Conservation (phyloP, 768 basidiomycete genomes). For the Strobilomyces dryophilus region DNA sequence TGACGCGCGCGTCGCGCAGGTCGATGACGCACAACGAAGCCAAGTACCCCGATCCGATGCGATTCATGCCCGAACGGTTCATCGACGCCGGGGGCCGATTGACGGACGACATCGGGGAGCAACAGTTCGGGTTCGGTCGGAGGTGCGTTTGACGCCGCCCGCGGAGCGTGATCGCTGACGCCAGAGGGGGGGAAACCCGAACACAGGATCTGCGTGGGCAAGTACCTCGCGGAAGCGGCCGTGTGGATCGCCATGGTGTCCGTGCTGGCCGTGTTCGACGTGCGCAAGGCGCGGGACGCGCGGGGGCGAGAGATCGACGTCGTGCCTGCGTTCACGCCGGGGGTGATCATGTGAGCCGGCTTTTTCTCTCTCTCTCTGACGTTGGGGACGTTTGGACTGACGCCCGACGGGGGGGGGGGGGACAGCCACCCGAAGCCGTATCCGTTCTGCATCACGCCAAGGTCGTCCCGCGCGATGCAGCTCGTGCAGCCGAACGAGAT, state of each 20-base stretch:
- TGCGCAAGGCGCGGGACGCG: constrained; percentile 29
- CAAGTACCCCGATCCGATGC: constrained; percentile 20
- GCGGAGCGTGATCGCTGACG: too few species aligned
- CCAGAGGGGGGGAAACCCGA: too few species aligned
- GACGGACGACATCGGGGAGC: constrained; percentile 17
- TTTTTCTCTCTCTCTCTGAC: too few species aligned
- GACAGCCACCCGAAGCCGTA: constrained; percentile 16
- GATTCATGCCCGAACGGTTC: constrained; percentile 21
- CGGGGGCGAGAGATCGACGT: constrained; percentile 29
- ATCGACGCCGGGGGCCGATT: constrained; percentile 12
- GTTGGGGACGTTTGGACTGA: too few species aligned
- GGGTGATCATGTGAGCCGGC: constrained; percentile 23
- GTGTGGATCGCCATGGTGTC: constrained; percentile 26
- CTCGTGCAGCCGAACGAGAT: constrained; percentile 14
- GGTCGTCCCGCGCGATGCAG: constrained; percentile 7
- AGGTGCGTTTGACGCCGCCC: too few species aligned
- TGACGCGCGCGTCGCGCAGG: constrained; percentile 10
- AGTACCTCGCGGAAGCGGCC: constrained; percentile 24
- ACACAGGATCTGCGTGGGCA: constrained; percentile 24
- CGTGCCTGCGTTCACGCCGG: constrained; percentile 22
- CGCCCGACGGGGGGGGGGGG: too few species aligned
- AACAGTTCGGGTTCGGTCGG: constrained; percentile 24
- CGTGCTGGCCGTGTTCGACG: constrained; percentile 23
- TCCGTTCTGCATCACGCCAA: constrained; percentile 18
- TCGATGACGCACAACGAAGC: constrained; percentile 25